Conservation (phyloP, 148 eudicot species). For the Pouteria glomerata region DNA sequence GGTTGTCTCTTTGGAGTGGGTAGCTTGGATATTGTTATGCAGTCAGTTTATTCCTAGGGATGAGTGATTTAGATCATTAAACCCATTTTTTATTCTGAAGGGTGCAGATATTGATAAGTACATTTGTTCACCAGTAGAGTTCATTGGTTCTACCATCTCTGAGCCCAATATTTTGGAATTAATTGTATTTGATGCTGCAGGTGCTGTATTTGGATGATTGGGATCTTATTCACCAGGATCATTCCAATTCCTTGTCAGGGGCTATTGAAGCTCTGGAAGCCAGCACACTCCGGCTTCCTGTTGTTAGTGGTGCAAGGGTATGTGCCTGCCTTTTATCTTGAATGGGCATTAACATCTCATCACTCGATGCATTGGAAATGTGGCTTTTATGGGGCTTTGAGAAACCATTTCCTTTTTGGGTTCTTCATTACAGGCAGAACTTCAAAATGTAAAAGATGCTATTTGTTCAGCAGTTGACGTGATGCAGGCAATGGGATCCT, state of each 20-base stretch:
- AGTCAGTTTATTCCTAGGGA: background rate
- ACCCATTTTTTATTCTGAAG: too few species aligned
- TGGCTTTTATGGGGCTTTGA: background rate
- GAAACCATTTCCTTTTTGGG: background rate
- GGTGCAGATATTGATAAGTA: background rate
- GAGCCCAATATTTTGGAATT: background rate
- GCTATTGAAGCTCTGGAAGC: conserved; percentile 64
- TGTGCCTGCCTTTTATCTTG: conserved; percentile 7
- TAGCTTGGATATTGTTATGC: background rate
- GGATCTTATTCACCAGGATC: conserved; percentile 50
- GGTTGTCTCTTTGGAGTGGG: background rate
- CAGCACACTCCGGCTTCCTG: conserved; percentile 72
- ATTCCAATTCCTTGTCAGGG: conserved; percentile 52
- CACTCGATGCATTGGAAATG: background rate
- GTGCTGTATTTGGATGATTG: conserved; percentile 58
- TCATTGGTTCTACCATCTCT: background rate
- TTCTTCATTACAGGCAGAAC: conserved; percentile 49
- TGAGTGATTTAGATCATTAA: background rate
- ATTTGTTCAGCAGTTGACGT: conserved; percentile 82
- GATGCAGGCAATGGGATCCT: conserved; percentile 78
- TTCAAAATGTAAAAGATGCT: conserved; percentile 53
- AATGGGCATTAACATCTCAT: background rate
- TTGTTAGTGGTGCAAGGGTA: conserved; percentile 77
- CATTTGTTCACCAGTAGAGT: background rate
- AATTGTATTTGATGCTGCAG: conserved; percentile 33